phyloP scores from a whole-genome alignment of 495 filamentous ascomycete species.

The Bryoglossum gracile region DNA sequence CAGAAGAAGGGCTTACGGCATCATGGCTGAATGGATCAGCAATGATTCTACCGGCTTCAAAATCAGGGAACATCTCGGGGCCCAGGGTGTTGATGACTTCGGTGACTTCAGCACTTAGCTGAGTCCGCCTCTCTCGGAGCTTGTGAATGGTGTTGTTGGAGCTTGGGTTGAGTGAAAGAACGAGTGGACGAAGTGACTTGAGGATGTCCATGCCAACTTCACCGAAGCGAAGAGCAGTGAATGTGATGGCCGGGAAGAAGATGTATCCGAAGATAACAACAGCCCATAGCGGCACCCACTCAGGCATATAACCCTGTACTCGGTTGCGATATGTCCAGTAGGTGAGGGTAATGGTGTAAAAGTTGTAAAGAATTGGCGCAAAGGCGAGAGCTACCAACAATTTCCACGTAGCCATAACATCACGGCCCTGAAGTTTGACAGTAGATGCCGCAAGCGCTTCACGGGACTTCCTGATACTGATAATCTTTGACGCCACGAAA shows the following conservation, averaged over 20 bases:
- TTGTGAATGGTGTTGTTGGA: slow-evolving; percentile 77
- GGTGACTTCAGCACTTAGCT: slow-evolving; percentile 75
- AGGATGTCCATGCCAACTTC: slow-evolving; percentile 97
- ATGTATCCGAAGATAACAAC: slow-evolving; percentile 64
- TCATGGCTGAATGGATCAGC: slow-evolving; percentile 36
- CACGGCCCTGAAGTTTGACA: slow-evolving; percentile 87
- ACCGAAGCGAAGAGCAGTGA: slow-evolving; percentile 89
- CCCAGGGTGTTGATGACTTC: slow-evolving; percentile 91
- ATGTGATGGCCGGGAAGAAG: slow-evolving; percentile 82
- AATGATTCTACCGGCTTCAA: slow-evolving; percentile 76
- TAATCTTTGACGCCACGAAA: slow-evolving; percentile 81
- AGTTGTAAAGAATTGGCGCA: slow-evolving; percentile 76
- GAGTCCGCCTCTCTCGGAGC: slow-evolving; percentile 63
- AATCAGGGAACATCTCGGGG: slow-evolving; percentile 95
- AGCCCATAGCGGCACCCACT: slow-evolving; percentile 73
- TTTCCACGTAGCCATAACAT: slow-evolving; percentile 99
- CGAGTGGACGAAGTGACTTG: slow-evolving; percentile 85
- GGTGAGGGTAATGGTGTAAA: slow-evolving; percentile 67
- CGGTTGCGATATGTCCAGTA: slow-evolving; percentile 76
- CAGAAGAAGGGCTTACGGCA: slow-evolving; percentile 12
- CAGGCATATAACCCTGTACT: slow-evolving; percentile 69
- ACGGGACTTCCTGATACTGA: slow-evolving; percentile 84
- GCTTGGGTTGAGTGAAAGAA: slow-evolving; percentile 80
- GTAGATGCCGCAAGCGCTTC: slow-evolving; percentile 87
- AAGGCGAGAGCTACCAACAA: slow-evolving; percentile 85